Percentiles rank a stretch among this genome's conserved stretches.
phyloP scores from a whole-genome alignment of 768 basidiomycete species.

The Trametes cubensis region DNA sequence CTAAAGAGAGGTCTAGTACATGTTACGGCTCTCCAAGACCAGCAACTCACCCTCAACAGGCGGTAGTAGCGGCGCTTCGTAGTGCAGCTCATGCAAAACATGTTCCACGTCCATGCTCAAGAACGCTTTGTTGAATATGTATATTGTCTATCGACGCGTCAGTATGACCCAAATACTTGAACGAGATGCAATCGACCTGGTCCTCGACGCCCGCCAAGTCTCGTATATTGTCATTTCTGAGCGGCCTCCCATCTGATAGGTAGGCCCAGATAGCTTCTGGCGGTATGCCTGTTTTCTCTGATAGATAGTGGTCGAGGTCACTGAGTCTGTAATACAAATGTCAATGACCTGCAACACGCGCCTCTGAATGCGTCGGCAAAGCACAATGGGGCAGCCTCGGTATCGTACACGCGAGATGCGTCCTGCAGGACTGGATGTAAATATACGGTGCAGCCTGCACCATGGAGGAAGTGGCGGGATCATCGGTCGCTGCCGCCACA shows the following conservation, averaged over 20 bases:
- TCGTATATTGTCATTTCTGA: conserved; percentile 70
- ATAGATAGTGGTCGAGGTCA: conserved; percentile 71
- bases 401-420: too few species aligned
- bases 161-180: background rate
- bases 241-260: conserved; percentile 75
- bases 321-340: conserved; percentile 47
- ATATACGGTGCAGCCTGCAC: too few species aligned
- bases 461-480: too few species aligned
- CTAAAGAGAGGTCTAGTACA: conserved; percentile 36
- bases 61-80: conserved; percentile 66
- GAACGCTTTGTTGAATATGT: conserved; percentile 82
- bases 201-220: conserved; percentile 76
- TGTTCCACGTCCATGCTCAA: conserved; percentile 70
- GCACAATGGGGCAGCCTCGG: too few species aligned
- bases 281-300: conserved; percentile 71
- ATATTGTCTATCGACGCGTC: conserved; percentile 56
- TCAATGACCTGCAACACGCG: too few species aligned
- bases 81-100: conserved; percentile 62
- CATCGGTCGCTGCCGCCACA: too few species aligned
- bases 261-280: conserved; percentile 74
- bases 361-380: too few species aligned
- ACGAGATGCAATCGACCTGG: conserved; percentile 52
- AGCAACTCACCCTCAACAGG: conserved; percentile 62
- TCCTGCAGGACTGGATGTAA: too few species aligned
- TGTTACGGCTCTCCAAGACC: background rate